phyloP scores from a whole-genome alignment of 208 protist genomes.

The Trypanosoma mega region DNA sequence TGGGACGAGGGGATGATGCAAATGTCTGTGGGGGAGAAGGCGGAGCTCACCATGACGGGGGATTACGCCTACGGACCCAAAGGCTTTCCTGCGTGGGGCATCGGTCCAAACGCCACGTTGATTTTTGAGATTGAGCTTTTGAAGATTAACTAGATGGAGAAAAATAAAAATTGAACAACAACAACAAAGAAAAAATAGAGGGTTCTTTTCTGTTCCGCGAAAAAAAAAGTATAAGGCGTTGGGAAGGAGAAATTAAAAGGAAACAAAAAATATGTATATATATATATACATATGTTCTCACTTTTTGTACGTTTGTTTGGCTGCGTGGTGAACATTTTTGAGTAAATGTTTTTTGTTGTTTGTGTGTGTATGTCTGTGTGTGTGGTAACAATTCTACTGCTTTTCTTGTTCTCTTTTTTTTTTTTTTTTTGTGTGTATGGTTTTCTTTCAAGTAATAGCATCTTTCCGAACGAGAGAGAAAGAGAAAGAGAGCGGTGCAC shows the following conservation, averaged over 20 bases:
- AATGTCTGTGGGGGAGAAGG: conserved; percentile 82
- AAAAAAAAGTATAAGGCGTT: conserved; percentile 5
- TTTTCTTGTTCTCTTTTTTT: not conserved
- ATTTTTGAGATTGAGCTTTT: conserved; percentile 92
- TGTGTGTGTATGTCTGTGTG: too few relatives aligned
- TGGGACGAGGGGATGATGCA: conserved; percentile 94
- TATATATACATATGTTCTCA: not conserved
- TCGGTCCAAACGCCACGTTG: conserved; percentile 71
- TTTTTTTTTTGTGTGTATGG: conserved; percentile 6
- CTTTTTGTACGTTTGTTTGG: too few relatives aligned
- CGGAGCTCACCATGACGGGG: conserved; percentile 73
- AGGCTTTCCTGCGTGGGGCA: conserved; percentile 90
- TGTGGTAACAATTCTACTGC: too few relatives aligned
- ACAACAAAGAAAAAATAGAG: not conserved
- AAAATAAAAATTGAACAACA: not conserved
- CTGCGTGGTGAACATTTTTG: too few relatives aligned
- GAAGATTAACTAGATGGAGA: conserved; percentile 55
- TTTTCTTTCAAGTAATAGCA: not conserved
- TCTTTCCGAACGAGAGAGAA: not conserved
- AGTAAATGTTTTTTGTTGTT: too few relatives aligned
- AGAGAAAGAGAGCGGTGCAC: conserved; percentile 1
- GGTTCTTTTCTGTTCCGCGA: not conserved
- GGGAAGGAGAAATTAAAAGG: not conserved
- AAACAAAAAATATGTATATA: not conserved
- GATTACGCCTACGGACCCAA: conserved; percentile 86